These are phyloP conservation scores for Myxozyma geophila DNA, from an alignment of 805 yeast species.

Conservation along the genomic window DNA sequence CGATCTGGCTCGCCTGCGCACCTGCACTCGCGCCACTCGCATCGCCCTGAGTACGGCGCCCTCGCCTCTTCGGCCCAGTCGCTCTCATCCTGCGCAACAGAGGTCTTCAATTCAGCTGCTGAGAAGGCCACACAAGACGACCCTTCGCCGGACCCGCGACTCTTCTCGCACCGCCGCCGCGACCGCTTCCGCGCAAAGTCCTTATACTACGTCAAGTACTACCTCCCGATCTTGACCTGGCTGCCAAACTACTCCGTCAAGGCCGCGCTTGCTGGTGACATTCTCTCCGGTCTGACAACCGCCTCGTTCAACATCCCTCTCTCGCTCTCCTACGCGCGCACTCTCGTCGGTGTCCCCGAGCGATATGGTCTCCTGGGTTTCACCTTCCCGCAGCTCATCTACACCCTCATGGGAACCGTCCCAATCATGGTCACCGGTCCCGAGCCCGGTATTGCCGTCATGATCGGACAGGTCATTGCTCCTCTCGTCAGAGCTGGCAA, in stretches of 20 bases:
- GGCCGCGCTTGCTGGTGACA: conserved; percentile 58
- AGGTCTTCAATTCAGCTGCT: conserved; percentile 8
- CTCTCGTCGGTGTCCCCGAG: conserved; percentile 83
- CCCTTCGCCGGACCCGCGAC: conserved; percentile 26
- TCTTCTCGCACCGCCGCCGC: conserved; percentile 32
- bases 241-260: conserved; percentile 49
- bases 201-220: conserved; percentile 50
- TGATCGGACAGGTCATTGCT: conserved; percentile 79
- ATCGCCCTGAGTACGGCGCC: conserved; percentile 29
- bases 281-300: conserved; percentile 81
- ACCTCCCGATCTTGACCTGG: conserved; percentile 63
- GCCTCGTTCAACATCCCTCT: conserved; percentile 93
- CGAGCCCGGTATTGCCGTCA: conserved; percentile 82
- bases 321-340: conserved; percentile 79
- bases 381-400: conserved; percentile 76
- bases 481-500: conserved; percentile 53
- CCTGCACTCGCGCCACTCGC: conserved; percentile 16
- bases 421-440: conserved; percentile 93
- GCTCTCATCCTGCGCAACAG: conserved; percentile 28
- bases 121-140: conserved; percentile 5
- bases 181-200: conserved; percentile 34
- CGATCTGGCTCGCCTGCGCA: conserved; percentile 22
- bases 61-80: conserved; percentile 23
- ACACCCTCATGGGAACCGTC: conserved; percentile 78
- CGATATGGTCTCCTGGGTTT: conserved; percentile 76